Evolutionary conservation across 345 rosid genomes (phyloP), one percentile per base, ranked within the genome.

Genomic region (Moricandia moricandioides): DNA sequence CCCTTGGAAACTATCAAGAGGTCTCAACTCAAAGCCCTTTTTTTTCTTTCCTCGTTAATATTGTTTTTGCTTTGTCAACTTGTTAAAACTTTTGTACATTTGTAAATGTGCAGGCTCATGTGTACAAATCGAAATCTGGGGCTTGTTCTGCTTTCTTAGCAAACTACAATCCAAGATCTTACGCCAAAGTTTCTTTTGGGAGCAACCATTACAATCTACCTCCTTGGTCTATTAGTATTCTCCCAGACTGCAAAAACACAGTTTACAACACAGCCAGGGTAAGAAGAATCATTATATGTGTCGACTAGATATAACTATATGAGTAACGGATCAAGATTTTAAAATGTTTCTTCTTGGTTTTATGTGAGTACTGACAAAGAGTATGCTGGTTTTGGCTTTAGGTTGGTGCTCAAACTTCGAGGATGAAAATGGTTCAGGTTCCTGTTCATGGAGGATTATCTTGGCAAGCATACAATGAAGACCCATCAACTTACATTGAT

Each of bases 181-280:
- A 73, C 39, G 87, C 96, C 8, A 92, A 81, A 78, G 98, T 96
- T 68, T 67, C 95, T 51, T 96, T 89, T 31, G 73, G 91, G 62
- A 84, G 77, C 75, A 86, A 70, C 86, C 98, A 92, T 81, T 92
- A 91, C 81, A 88, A 92, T 79, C 82, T 96, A 51, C 99, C 99
- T 78, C 97, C 99, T 5, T 96, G 99, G 99, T 92, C 99, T 74
- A 85, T 96, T 65, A 96, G 99, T 84, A 89, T 96, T 78, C 97
- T 96, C 65, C 98, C 98, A 7, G 98, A 92, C 84, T 96, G 98
- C 92, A 89, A 89, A 87, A 92, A 91, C 83, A 96, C 98, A 3
- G 96, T 85, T 39, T 96, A 92, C 85, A 92, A 96, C 86, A 96
- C 99, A 60, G 99, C 98, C 76, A 85, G 96, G 89, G 99, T 92